Evolutionary conservation across 495 filamentous ascomycete species (phyloP), one percentile per base, ranked within the genome.

Genomic region (Penicillium salamii): DNA sequence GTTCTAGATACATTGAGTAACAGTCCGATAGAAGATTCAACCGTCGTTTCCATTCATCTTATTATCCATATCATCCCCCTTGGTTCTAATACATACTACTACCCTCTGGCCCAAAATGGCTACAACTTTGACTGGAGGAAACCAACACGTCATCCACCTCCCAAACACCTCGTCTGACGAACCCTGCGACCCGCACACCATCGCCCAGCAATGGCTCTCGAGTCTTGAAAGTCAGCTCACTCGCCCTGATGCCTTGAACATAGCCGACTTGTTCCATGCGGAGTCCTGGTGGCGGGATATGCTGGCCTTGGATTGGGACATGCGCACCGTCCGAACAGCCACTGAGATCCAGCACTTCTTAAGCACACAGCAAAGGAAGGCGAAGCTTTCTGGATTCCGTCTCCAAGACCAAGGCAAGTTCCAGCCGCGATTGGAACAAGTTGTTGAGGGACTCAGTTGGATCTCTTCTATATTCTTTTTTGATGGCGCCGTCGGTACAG

Each of bases 271-370:
- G 5, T 86, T 87, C 55, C 62, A 81, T 13, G 59, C 69, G 3
- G 71, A 78, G 32, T 75, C 76, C 7, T 88, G 80, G 67, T 86
- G 83, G 82, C 73, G 82, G 5, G 83, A 86, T 45, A 80, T 83
- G 54, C 70, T 85, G 2, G 78, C 70, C 7, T 47, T 86, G 8
- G 75, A 79, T 21, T 87, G 81, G 81, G 74, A 81, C 38, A 60
- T 83, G 41, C 77, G 71, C 28, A 82, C 83, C 1, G 49, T 78
- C 21, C 77, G 82, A 37, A 74, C 72, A 12, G 61, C 62, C 7
- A 44, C 61, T 3, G 69, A 69, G n/a, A 84, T 87, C 18, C 33
- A 55, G 18, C 42, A 61, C 6, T 78, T 82, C 50, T 61, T 85
- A 2, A 46, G 76, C 19, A 39, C 61, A 7, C 56, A 68, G 15